phyloP scores from a whole-genome alignment of 1,284 basidiomycete genomes.

The Phaffia rhodozyma region DNA sequence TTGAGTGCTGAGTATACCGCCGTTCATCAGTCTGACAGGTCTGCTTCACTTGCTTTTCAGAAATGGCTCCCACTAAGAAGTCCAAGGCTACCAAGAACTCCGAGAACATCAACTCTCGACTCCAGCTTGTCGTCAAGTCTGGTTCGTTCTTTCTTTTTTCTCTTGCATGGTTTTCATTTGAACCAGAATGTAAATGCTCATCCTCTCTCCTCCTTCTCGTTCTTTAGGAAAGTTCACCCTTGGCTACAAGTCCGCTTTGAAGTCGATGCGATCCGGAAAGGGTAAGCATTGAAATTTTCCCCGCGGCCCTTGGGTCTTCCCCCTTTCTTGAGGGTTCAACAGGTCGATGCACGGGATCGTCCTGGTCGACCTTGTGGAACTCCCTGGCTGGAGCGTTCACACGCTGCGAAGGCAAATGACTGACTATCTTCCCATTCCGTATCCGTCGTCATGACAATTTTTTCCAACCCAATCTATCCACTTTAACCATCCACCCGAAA shows the following conservation, averaged over 20 bases:
- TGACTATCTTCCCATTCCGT: conserved; percentile 12
- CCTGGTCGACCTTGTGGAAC: too few species aligned
- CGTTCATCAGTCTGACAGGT: not conserved
- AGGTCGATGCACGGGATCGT: too few species aligned
- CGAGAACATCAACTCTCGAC: conserved; percentile 90
- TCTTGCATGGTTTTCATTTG: not conserved
- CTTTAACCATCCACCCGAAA: not conserved
- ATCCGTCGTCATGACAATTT: conserved; percentile 4
- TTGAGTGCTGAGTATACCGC: too few species aligned
- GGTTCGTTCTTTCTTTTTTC: not conserved
- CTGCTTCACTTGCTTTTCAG: conserved; percentile 1
- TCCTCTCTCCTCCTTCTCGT: not conserved
- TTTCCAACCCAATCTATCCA: conserved; percentile 4
- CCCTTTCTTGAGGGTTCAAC: too few species aligned
- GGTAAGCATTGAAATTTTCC: conserved; percentile 49
- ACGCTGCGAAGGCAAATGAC: conserved; percentile 21
- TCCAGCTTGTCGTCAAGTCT: conserved; percentile 97
- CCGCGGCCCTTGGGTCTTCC: too few species aligned
- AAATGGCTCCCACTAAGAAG: conserved; percentile 40
- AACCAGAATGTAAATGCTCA: not conserved
- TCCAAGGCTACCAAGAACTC: conserved; percentile 80
- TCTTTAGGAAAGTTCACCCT: conserved; percentile 62
- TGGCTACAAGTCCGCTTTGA: conserved; percentile 94
- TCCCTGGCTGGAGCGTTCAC: too few species aligned
- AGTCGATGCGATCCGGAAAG: conserved; percentile 97